Evolutionary conservation across 805 yeast species (phyloP), one percentile per base, ranked within the genome.

Genomic region (Komagataella kurtzmanii): DNA sequence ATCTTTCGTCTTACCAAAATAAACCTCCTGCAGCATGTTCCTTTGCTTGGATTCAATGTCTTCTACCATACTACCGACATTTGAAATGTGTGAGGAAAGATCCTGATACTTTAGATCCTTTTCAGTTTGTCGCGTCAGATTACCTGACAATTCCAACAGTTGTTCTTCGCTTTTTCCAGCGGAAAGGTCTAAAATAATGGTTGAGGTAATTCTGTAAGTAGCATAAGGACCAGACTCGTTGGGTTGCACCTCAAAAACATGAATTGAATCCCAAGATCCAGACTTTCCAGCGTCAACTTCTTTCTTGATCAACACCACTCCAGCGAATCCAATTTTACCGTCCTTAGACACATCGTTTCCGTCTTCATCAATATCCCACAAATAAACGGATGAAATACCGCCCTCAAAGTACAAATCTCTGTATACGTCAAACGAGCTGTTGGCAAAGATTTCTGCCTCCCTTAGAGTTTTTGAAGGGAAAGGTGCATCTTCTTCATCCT

Each of bases 351-450:
- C 61, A 3, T 64, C 56, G 48, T 60, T 61, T n/a, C 63, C 67
- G 6, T 61, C 69, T 21, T 68, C 70, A 46, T 64, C 73, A 19
- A 76, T 83, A 59, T 90, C 97, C 99, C 99, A 91, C 50, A 93
- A 71, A 63, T 93, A 91, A 17, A 85, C 95, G 52, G 90, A 81
- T 1, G 93, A 83, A 45, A 85, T 73, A 19, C 98, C 99, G 45
- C 97, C 97, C 65, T 90, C 98, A 65, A 89, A 91, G 70, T 91
- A 91, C 59, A 91, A 70, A 63, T 93, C 99, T 57, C 97, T 76
- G 69, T 93, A 91, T 44, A 91, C 77, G 60, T 89, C 97, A 63
- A 91, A 88, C 3, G 96, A 85, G 56, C 88, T 91, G 65, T 91
- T 93, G 54, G 95, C 90, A 56, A 81, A 74, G 23, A 77, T 64